Conservation (phyloP, 805 yeast species). For the Hanseniaspora occidentalis region DNA sequence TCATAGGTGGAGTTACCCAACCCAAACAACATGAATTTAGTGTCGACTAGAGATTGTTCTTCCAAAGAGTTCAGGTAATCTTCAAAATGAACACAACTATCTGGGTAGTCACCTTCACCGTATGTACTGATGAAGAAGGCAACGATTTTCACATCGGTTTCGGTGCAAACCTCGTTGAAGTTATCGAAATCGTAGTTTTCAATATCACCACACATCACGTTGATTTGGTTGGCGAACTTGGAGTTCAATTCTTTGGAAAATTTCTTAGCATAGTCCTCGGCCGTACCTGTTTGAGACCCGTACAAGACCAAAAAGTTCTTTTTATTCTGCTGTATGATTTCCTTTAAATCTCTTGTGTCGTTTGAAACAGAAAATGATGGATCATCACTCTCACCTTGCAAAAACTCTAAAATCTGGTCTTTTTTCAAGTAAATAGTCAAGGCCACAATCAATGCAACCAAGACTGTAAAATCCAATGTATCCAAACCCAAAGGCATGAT, state of each 20-base stretch:
- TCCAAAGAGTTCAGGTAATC: slow-evolving; percentile 48
- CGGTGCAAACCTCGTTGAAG: slow-evolving; percentile 34
- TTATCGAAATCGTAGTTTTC: slow-evolving; percentile 81
- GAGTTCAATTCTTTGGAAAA: slow-evolving; percentile 80
- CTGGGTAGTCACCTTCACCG: slow-evolving; percentile 98
- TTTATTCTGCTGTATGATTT: slow-evolving; percentile 42
- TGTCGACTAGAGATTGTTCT: slow-evolving; percentile 37
- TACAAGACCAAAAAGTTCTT: slow-evolving; percentile 73
- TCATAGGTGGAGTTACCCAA: slow-evolving; percentile 93
- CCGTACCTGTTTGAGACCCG: slow-evolving; percentile 98
- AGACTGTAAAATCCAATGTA: slow-evolving; percentile 55
- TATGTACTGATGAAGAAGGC: slow-evolving; percentile 83
- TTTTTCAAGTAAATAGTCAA: slow-evolving; percentile 55
- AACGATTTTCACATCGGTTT: slow-evolving; percentile 33
- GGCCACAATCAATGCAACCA: slow-evolving; percentile 54
- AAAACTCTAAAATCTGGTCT: slow-evolving; percentile 32
- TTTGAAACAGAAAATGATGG: slow-evolving; percentile 26
- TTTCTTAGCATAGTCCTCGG: slow-evolving; percentile 91
- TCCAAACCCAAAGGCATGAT: slow-evolving; percentile 37
- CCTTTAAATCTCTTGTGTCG: slow-evolving; percentile 44
- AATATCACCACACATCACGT: slow-evolving; percentile 75
- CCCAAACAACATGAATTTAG: slow-evolving; percentile 72
- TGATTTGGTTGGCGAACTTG: slow-evolving; percentile 49
- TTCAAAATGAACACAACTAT: slow-evolving; percentile 74
- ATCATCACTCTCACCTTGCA: slow-evolving; percentile 22